Evolutionary conservation across 2,329 filamentous ascomycete species (phyloP), one percentile per base, ranked within the genome.

Genomic region (Trichoderma oligosporum): DNA sequence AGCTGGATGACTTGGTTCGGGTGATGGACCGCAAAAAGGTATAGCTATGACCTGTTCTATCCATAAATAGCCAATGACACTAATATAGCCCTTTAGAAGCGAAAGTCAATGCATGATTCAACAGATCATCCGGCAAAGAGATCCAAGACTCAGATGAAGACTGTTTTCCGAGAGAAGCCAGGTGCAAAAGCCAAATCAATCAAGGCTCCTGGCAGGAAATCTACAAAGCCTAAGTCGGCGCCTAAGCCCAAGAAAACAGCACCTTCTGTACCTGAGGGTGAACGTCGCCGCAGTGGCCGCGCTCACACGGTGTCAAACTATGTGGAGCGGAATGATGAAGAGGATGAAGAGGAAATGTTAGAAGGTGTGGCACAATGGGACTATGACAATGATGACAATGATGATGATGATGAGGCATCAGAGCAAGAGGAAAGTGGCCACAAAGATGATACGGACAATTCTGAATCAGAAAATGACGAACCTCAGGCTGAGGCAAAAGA

Each of bases 1-100:
- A 82, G 54, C 77, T 97, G 25, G 92, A 97, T 63, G 83, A 85
- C 18, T 71, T 85, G 33, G 68, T 87, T 24, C 77, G 78, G 66
- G 76, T 76, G 0, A 67, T 91, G 44, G 89, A 97, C 59, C 85
- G 86, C 65, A 85, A 95, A 70, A 91, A 87, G 77, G 82, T 82
- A 73, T 51, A 35, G 3, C 33, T 42, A 18, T 46, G 14, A 42
- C 11, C n/a, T n/a, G 4, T 2, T 31, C 14, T 24, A 3, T 35
- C n/a, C 16, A n/a, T 18, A 7, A 29, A 12, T 9, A 14, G n/a
- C 5, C 6, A 31, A 16, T 4, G n/a, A 18, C 20, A 24, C 44
- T 42, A 55, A 41, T 39, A 2, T 16, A 6, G 6, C 20, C 53
- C 29, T 25, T 63, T 63, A 84, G 82, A 85, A 84, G 67, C 80